phyloP scores from a whole-genome alignment of 768 basidiomycete genomes.

The Mycena rosella region DNA sequence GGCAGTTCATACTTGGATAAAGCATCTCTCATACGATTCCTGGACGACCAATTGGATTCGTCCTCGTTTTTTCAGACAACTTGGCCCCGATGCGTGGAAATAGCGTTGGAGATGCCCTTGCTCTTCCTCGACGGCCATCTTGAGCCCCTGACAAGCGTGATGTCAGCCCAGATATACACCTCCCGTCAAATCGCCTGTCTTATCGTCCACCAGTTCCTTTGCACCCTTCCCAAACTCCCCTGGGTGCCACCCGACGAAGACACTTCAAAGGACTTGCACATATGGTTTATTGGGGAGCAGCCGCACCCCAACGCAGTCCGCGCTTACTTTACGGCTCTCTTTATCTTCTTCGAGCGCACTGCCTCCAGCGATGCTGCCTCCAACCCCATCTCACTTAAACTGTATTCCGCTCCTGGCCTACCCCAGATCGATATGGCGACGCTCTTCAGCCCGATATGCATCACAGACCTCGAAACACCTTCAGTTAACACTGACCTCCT shows the following conservation, averaged over 20 bases:
- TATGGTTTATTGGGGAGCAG: conserved; percentile 28
- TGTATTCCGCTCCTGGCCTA: conserved; percentile 8
- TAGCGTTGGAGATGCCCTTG: conserved; percentile 29
- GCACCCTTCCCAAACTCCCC: conserved; percentile 29
- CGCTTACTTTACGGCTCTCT: conserved; percentile 30
- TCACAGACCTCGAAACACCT: conserved; percentile 18
- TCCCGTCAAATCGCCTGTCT: conserved; percentile 29
- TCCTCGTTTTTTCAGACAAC: conserved; percentile 13
- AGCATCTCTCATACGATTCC: conserved; percentile 4
- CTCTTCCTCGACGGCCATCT: conserved; percentile 28
- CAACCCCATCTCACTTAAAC: conserved; percentile 8
- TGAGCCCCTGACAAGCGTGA: background rate
- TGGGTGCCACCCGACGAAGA: conserved; percentile 15
- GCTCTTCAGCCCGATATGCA: conserved; percentile 5
- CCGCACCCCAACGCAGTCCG: conserved; percentile 31
- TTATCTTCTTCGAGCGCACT: conserved; percentile 29
- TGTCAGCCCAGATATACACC: background rate
- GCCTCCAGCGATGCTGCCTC: background rate
- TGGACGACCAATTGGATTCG: background rate
- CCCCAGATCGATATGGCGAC: background rate
- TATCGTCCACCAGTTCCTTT: conserved; percentile 32
- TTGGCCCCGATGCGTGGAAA: conserved; percentile 24
- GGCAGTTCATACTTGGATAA: conserved; percentile 11
- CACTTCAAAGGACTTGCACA: conserved; percentile 29
- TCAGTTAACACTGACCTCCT: background rate